Evolutionary conservation across 179 eudicot species (phyloP).

Genomic region (Dionaea muscipula): DNA sequence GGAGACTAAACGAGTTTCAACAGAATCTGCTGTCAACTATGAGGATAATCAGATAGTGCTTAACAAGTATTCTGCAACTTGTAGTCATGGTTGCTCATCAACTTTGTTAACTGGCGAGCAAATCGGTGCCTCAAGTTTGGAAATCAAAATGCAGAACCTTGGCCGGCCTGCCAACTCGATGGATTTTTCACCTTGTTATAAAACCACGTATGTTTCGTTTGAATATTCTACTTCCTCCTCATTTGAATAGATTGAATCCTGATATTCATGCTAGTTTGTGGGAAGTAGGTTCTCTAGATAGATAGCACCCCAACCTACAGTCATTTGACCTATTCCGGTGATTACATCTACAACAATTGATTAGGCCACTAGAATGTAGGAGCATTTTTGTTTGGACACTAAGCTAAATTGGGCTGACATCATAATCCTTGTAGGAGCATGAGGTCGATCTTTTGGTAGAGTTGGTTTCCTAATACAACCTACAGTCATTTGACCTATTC

Average conservation of each 20-base stretch:
- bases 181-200: constrained; percentile 27
- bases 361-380: too few species aligned
- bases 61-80: constrained; percentile 19
- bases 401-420: too few species aligned
- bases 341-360: too few species aligned
- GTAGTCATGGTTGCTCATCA: constrained; percentile 3
- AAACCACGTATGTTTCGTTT: constrained; percentile 25
- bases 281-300: not conserved
- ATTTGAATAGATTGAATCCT: not conserved
- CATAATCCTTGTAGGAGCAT: not conserved
- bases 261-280: not conserved
- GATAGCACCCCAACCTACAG: too few species aligned
- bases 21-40: constrained; percentile 13
- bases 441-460: too few species aligned
- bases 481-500: too few species aligned
- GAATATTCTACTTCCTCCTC: not conserved
- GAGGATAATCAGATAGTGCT: constrained; percentile 14
- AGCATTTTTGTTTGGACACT: too few species aligned
- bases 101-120: constrained; percentile 21
- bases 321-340: too few species aligned
- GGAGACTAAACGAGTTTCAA: constrained; percentile 13
- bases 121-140: constrained; percentile 14
- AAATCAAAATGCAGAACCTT: constrained; percentile 19
- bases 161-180: constrained; percentile 16
- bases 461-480: too few species aligned